Conservation (phyloP, 192 early-diverging fungal species). For the Backusella westeae region DNA sequence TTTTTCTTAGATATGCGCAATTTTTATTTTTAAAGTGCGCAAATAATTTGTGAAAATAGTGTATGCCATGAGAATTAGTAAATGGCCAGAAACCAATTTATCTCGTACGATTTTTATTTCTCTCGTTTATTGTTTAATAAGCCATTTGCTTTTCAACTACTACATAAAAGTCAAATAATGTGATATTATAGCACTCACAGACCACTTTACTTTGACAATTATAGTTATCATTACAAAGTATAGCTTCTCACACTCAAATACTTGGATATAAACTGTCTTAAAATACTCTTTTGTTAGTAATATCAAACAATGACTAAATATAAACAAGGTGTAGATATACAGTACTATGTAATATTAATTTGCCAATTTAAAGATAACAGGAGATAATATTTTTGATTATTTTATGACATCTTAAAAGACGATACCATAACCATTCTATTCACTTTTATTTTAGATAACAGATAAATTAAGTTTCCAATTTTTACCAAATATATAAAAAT, state of each 20-base stretch:
- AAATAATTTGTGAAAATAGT: no score
- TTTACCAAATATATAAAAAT: background rate
- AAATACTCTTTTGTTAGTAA: background rate
- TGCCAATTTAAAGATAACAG: background rate
- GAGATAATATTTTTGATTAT: background rate
- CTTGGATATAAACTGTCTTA: background rate
- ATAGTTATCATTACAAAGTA: background rate
- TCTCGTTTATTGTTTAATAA: background rate
- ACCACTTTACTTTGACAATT: background rate
- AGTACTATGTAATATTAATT: background rate
- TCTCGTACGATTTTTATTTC: background rate
- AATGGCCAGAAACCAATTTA: background rate
- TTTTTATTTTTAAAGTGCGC: no score
- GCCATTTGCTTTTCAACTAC: background rate
- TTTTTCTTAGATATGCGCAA: no score
- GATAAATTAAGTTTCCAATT: background rate
- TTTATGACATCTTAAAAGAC: background rate
- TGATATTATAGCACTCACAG: background rate
- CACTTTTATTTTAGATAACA: background rate
- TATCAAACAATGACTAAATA: background rate
- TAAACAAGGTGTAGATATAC: background rate
- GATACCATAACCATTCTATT: background rate
- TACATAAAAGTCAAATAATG: constrained; percentile 5
- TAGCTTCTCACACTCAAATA: background rate
- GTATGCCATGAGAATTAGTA: background rate